Evolutionary conservation across 1,284 basidiomycete genomes (phyloP).

Genomic region (Ganoderma boninense): DNA sequence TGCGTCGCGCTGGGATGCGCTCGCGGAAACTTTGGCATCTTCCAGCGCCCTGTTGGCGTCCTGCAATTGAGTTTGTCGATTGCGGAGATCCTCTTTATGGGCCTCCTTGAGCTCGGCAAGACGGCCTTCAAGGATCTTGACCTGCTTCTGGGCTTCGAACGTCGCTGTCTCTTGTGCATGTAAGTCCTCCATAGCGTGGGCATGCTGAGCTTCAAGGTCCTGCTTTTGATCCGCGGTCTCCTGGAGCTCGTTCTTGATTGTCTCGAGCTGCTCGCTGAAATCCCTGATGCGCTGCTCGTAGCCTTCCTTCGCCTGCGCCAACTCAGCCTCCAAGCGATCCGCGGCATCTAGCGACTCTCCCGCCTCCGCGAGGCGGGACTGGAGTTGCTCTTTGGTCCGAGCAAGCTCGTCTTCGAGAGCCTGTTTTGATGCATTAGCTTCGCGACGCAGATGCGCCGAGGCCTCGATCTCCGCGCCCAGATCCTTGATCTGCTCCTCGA

Average conservation of each 20-base stretch:
- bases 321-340: constrained; percentile 30
- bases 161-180: neutral
- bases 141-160: constrained; percentile 24
- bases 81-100: constrained; percentile 38
- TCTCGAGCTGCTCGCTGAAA: constrained; percentile 22
- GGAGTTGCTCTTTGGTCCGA: constrained; percentile 34
- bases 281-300: constrained; percentile 28
- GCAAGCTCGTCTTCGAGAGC: constrained; percentile 34
- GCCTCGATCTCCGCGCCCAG: constrained; percentile 46
- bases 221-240: constrained; percentile 15
- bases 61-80: constrained; percentile 40
- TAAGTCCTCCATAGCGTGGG: constrained; percentile 29
- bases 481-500: constrained; percentile 48
- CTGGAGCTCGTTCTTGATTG: constrained; percentile 21
- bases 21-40: constrained; percentile 35
- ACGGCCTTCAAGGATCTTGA: constrained; percentile 32
- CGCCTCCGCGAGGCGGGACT: constrained; percentile 35
- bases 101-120: constrained; percentile 33
- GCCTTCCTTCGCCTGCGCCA: constrained; percentile 29
- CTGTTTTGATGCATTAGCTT: constrained; percentile 32
- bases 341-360: constrained; percentile 32
- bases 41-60: constrained; percentile 31
- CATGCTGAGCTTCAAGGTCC: constrained; percentile 35
- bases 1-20: constrained; percentile 38
- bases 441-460: constrained; percentile 40